phyloP scores from a whole-genome alignment of 257 asterid genomes.

The Solanum chiquidenum region DNA sequence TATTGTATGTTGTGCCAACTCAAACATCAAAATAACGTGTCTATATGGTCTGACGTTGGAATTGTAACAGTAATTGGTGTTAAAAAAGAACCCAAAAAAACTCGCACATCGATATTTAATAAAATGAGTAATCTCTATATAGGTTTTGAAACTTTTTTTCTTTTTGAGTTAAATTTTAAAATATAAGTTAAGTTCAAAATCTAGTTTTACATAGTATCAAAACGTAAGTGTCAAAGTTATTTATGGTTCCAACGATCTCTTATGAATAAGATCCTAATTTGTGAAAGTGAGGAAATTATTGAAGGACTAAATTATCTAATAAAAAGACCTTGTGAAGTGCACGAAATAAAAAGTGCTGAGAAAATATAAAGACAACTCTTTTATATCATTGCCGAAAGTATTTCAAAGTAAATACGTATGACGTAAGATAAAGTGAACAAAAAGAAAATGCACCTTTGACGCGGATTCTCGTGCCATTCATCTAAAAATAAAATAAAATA shows the following conservation, averaged over 20 bases:
- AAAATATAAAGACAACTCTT: background rate
- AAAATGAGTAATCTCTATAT: background rate
- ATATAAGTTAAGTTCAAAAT: too few relatives aligned
- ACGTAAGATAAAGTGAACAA: background rate
- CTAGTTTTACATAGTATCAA: rapidly evolving
- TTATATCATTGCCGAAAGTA: background rate
- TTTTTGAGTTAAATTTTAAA: too few relatives aligned
- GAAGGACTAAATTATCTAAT: background rate
- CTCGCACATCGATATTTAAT: background rate
- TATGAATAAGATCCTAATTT: background rate
- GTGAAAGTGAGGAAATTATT: background rate
- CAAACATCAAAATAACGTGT: background rate
- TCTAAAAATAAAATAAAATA: background rate
- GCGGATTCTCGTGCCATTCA: background rate
- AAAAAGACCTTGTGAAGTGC: background rate
- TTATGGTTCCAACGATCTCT: too few relatives aligned
- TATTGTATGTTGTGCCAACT: background rate
- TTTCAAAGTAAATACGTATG: background rate
- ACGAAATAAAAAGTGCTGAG: background rate
- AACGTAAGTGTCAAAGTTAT: background rate
- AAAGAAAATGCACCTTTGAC: background rate
- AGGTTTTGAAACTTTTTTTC: too few relatives aligned
- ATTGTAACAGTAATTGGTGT: background rate
- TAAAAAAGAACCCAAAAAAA: background rate
- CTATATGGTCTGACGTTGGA: background rate